phyloP scores from a whole-genome alignment of 2,329 filamentous ascomycete genomes.

The Xylariaceae sp. region DNA sequence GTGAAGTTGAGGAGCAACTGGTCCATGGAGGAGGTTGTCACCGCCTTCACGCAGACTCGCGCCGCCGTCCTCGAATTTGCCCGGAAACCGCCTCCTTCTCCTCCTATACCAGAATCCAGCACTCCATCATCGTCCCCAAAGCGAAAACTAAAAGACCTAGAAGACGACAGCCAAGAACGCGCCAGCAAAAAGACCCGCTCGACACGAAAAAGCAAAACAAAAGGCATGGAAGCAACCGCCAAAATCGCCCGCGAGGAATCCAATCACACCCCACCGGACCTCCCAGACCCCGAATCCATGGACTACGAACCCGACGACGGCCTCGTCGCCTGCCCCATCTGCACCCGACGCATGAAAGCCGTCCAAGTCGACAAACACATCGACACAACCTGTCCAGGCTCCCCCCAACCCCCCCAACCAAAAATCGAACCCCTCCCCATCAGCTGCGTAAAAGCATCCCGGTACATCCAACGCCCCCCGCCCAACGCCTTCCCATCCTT shows the following conservation, averaged over 20 bases:
- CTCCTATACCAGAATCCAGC: slow-evolving; percentile 11
- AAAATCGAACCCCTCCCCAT: slow-evolving; percentile 27
- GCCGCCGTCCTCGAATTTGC: slow-evolving; percentile 60
- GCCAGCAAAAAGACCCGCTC: slow-evolving; percentile 48
- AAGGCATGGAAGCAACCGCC: slow-evolving; percentile 35
- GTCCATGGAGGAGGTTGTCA: slow-evolving; percentile 77
- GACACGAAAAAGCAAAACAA: slow-evolving; percentile 43
- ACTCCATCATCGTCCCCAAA: slow-evolving; percentile 40
- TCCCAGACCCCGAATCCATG: slow-evolving; percentile 14
- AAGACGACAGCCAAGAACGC: slow-evolving; percentile 28
- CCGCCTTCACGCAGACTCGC: slow-evolving; percentile 66
- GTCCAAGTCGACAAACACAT: slow-evolving; percentile 74
- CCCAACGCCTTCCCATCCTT: slow-evolving; percentile 17
- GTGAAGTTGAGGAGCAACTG: slow-evolving; percentile 79
- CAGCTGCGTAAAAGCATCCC: slow-evolving; percentile 4
- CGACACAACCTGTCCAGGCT: slow-evolving; percentile 53
- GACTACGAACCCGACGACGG: slow-evolving; percentile 55
- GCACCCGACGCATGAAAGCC: slow-evolving; percentile 71
- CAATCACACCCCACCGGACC: slow-evolving; percentile 15
- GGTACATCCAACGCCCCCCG: slow-evolving; percentile 13
- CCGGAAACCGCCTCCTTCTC: slow-evolving; percentile 34
- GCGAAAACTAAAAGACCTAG: slow-evolving; percentile 41
- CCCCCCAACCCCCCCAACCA: slow-evolving; percentile 3
- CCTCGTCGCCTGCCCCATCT: slow-evolving; percentile 79
- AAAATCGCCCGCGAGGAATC: slow-evolving; percentile 34